Base-by-base conservation (phyloP, 1,284 basidiomycete genomes). In the Blastosporella zonata region DNA sequence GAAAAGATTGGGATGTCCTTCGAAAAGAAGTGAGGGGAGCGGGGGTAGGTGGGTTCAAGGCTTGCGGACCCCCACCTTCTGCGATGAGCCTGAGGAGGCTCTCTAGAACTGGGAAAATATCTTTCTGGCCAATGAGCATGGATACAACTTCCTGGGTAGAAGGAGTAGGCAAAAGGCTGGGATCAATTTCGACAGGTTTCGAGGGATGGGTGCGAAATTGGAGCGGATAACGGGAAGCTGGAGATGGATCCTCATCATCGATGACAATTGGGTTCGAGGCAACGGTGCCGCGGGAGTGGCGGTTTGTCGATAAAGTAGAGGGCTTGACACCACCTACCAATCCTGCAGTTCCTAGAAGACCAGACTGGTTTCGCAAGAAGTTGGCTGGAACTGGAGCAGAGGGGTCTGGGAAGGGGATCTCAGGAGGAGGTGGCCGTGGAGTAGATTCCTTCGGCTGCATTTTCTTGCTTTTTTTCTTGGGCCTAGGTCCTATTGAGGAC, bases 351-450 rank as follows among this genome's bases (percentile, higher is more conserved):
- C 86, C 87, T 5, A 89, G 72, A 5, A 90, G 67, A 0, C 81
- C 81, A 38, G 80, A 72, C 58, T 89, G 85, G 55, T 78, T 87
- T 29, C 87, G 81, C 47, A 89, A 67, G 52, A 87, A 86, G 62
- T 87, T 81, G 1, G 77, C 67, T n/a, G 86, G 87, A 17, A 72
- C 67, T 1, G 81, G 80, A 43, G 71, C 73, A 47, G 76, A 72
- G 23, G 82, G 76, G 52, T 80, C 77, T 0, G 85, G 86, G 3
- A 84, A 66, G 12, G 66, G 48, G 13, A 89, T 81, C 41, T 78
- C 69, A 15, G 81, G 82, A 2, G 78, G 72, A 13, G 74, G 55
- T 27, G 65, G 68, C 22, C 68, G 67, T 6, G 65, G 58, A 3
- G 63, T 60, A 10, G 59, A 36, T 39, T 62, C 55, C 42, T 63